Percentiles rank a stretch among this genome's conserved stretches.
Conservation (phyloP, 2,329 filamentous ascomycete genomes). For the Verticillium tricorpus region DNA sequence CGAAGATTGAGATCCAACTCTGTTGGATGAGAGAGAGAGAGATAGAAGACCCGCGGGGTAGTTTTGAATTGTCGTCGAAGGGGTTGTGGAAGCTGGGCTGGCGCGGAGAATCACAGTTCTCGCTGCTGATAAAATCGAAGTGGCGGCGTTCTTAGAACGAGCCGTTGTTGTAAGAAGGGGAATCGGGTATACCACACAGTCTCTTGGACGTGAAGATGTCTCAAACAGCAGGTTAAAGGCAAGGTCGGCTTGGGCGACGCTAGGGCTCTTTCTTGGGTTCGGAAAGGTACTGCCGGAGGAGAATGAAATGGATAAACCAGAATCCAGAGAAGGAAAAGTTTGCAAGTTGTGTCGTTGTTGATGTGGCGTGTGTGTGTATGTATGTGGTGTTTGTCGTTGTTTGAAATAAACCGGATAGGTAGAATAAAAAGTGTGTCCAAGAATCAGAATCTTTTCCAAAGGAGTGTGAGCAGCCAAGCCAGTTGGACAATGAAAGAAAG, state of each 20-base stretch:
- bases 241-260: background rate
- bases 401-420: slow-evolving; percentile 15
- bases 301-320: slow-evolving; percentile 4
- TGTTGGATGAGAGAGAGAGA: background rate
- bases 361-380: background rate
- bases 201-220: background rate
- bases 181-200: slow-evolving; percentile 6
- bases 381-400: slow-evolving; percentile 5
- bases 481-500: slow-evolving; percentile 44
- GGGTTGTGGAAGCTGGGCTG: background rate
- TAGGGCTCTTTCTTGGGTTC: slow-evolving; percentile 1
- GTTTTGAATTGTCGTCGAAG: background rate
- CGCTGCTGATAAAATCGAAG: slow-evolving; percentile 15
- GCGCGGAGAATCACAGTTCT: slow-evolving; percentile 11
- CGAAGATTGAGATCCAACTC: background rate
- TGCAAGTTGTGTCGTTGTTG: slow-evolving; percentile 3
- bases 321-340: slow-evolving; percentile 10
- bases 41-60: background rate
- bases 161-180: slow-evolving; percentile 1
- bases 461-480: slow-evolving; percentile 54
- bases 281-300: background rate
- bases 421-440: slow-evolving; percentile 24
- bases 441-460: slow-evolving; percentile 40
- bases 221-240: background rate
- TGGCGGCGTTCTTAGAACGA: background rate